Evolutionary conservation across 140 eudicot genomes (phyloP), one percentile per base, ranked within the genome.

Genomic region (Stevia rebaudiana): DNA sequence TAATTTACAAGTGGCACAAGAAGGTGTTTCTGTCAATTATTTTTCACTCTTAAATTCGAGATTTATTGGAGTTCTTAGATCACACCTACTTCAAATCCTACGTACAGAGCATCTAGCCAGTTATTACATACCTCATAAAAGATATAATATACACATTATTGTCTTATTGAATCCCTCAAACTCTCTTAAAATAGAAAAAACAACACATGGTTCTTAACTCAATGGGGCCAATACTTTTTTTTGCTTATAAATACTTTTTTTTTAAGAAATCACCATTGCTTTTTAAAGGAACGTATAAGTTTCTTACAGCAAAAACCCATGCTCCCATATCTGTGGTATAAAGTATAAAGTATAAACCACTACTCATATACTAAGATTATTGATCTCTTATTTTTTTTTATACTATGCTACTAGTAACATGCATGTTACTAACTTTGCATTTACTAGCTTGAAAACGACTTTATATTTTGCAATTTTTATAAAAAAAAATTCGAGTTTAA

Each of bases 91-190:
- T 39, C 70, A 75, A 68, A 40, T 35, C 70, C 74, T 55, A 46
- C n/a, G n/a, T n/a, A 56, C 70, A 69, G n/a, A 76, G 81, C 74
- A 76, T 76, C 81, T 76, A 72, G 77, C 49, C 58, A 61, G 76
- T 64, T 63, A 42, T 63, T 19, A 53, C 13, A 36, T 64, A 40
- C 83, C 77, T 69, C 62, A 58, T 28, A 31, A 68, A 65, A 55
- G 66, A 68, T 66, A 67, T 74, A 17, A 67, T 68, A 19, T 67
- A 59, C 33, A 60, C 50, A 69, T 49, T 57, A 79, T 70, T 57
- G 77, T 42, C 64, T 49, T 57, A 79, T 70, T 57, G 77, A 74
- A 74, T 41, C 55, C 80, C 73, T 43, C 57, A 64, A 70, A 67
- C 46, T 65, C 21, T 12, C 75, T 67, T 39, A 41, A 63, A 47